Percentiles rank a stretch among this genome's conserved stretches.
phyloP scores from a whole-genome alignment of 2,329 filamentous ascomycete species.

The Colletotrichum aenigma region DNA sequence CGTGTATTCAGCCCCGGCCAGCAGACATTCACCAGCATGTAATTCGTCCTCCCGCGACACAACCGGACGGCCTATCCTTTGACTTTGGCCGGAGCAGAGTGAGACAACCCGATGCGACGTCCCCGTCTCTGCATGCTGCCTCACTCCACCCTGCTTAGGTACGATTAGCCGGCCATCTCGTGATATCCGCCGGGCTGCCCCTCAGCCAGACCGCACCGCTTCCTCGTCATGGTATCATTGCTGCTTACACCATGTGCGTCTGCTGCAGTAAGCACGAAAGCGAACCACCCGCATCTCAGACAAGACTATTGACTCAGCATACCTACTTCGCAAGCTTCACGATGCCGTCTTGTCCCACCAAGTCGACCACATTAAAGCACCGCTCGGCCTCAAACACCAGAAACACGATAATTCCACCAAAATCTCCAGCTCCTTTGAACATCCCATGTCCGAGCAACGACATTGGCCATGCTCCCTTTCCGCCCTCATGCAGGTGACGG shows the following conservation, averaged over 20 bases:
- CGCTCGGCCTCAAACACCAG: neutral
- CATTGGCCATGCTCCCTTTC: neutral
- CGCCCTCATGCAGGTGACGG: conserved; percentile 12
- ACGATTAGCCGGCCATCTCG: neutral
- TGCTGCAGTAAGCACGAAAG: neutral
- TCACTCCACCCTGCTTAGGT: neutral
- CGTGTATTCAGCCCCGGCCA: neutral
- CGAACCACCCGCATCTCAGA: neutral
- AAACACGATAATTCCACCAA: neutral
- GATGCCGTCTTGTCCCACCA: neutral
- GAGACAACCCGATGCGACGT: conserved; percentile 12
- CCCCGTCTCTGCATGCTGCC: neutral
- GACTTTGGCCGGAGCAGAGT: neutral
- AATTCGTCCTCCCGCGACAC: neutral
- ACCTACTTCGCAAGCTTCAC: neutral
- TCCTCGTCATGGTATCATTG: conserved; percentile 3
- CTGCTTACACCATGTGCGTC: neutral
- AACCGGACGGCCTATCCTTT: conserved; percentile 2
- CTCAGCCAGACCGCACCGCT: neutral
- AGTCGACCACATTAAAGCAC: neutral
- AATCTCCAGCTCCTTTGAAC: neutral
- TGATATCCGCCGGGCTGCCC: neutral
- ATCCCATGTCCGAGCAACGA: conserved; percentile 3
- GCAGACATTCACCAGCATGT: neutral
- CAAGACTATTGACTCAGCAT: neutral